Base-by-base conservation (phyloP, 257 asterid species). In the Echium plantagineum region DNA sequence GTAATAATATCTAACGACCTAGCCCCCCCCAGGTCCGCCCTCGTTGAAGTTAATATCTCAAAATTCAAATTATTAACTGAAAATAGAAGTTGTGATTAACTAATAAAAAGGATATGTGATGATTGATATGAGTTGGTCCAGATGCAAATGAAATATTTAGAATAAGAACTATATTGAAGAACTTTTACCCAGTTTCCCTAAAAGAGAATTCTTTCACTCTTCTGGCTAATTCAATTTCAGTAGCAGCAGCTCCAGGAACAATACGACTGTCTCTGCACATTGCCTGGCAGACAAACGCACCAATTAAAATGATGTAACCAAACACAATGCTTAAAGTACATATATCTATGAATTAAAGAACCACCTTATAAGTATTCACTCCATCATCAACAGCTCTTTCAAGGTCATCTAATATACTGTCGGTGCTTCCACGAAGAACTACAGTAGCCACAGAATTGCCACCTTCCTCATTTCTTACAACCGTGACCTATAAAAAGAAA, bases 351-450 rank as follows among this genome's bases (percentile, higher is more conserved):
- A 56, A 55, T 51, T 49, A 4, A 65, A 47, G 47, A 19, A 15
- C 21, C 75, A 86, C 97, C 97, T 89, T 93, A 78, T 84, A 93
- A 49, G 93, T 68, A 74, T 94, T 94, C 65, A 94, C 97, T 60
- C 99, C 99, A 76, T 87, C 98, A 69, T 90, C 87, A 21, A 87
- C 85, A 4, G 97, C 97, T 64, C 95, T 87, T 75, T 87, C 97
- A 73, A 90, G 95, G 74, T 90, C 97, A 76, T 90, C 97, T 68
- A 90, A 69, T 71, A 90, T 90, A 72, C 96, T 90, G 61, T 87
- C 97, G 49, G 97, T 90, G 85, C 97, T 90, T 58, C 95, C 96
- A 32, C 97, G 87, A 69, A 91, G 80, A 66, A 91, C 93, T 61
- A 89, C 82, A 69, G 99, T 89, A 52, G 96, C 62, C 61, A 94